Evolutionary conservation across 140 eudicot genomes (phyloP).

Genomic region (Ambrosia hybrid): DNA sequence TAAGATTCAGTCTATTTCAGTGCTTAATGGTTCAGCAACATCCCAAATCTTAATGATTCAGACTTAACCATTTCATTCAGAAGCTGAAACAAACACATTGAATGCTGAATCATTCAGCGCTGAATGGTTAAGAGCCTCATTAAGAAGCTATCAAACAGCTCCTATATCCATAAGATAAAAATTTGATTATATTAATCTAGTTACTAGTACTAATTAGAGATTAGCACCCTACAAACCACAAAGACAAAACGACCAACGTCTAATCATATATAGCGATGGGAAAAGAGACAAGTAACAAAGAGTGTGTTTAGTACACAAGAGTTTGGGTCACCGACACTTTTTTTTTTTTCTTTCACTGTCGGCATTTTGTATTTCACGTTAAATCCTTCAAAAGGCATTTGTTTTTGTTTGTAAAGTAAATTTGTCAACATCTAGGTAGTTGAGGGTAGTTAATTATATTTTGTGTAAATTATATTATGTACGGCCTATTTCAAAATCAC

Average conservation of each 20-base stretch:
- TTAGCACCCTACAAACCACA: background rate
- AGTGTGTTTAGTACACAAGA: constrained; percentile 18
- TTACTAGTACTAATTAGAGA: background rate
- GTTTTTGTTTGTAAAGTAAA: constrained; percentile 9
- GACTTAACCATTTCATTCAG: no score
- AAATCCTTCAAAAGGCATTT: background rate
- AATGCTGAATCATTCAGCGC: no score
- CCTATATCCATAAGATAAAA: no score
- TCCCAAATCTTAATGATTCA: no score
- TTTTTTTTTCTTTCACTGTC: constrained; percentile 20
- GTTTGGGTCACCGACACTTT: constrained; percentile 41
- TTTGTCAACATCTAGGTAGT: constrained; percentile 22
- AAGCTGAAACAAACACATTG: no score
- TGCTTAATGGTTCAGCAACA: no score
- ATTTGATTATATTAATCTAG: no score
- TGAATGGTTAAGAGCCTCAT: no score
- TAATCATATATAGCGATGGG: constrained; percentile 23
- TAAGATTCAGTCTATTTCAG: no score
- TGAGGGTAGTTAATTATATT: constrained; percentile 20
- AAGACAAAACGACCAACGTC: constrained; percentile 35
- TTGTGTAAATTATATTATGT: background rate
- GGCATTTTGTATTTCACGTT: constrained; percentile 21
- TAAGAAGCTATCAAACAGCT: no score
- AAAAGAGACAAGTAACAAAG: constrained; percentile 28
- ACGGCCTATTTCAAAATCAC: background rate